Evolutionary conservation across 164 flowering plant species (phyloP).

Genomic region (Amborella trichopoda): DNA sequence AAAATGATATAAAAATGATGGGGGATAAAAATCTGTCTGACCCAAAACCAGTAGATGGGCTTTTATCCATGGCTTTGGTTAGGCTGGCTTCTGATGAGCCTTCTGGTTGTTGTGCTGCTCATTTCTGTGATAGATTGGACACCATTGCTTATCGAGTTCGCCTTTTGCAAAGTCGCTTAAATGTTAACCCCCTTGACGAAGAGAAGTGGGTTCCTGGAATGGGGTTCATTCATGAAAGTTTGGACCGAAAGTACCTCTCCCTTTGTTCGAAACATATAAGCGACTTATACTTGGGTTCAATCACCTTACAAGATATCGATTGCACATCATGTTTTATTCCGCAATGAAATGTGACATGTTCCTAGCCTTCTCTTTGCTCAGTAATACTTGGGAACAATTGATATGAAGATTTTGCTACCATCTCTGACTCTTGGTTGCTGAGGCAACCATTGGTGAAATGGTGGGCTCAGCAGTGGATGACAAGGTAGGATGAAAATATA

Average conservation of each 20-base stretch:
- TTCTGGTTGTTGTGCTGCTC: conserved; percentile 43
- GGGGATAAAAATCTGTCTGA: conserved; percentile 66
- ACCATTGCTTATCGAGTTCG: conserved; percentile 48
- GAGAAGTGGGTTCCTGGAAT: conserved; percentile 57
- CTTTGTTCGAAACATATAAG: conserved; percentile 58
- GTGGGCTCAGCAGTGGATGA: too few relatives aligned
- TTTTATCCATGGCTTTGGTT: conserved; percentile 43
- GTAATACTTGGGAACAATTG: too few relatives aligned
- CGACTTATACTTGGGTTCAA: conserved; percentile 50
- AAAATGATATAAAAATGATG: conserved; percentile 79
- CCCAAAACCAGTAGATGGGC: conserved; percentile 88
- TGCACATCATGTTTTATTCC: conserved; percentile 44
- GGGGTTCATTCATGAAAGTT: conserved; percentile 58
- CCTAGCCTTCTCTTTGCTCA: too few relatives aligned
- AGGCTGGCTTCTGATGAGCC: conserved; percentile 68
- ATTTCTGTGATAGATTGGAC: conserved; percentile 60
- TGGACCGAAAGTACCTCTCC: conserved; percentile 58
- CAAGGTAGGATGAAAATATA: too few relatives aligned
- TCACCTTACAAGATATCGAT: conserved; percentile 74
- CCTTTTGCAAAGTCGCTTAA: conserved; percentile 46
- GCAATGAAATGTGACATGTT: conserved; percentile 7
- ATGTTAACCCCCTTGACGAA: conserved; percentile 33
- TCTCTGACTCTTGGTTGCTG: too few relatives aligned
- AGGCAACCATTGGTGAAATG: too few relatives aligned
- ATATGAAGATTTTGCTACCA: too few relatives aligned